Percentiles rank a stretch among this genome's conserved stretches.
These are phyloP conservation scores for Penicillium sp. DNA, from an alignment of 2,329 filamentous ascomycete genomes.

Conservation along the genomic window DNA sequence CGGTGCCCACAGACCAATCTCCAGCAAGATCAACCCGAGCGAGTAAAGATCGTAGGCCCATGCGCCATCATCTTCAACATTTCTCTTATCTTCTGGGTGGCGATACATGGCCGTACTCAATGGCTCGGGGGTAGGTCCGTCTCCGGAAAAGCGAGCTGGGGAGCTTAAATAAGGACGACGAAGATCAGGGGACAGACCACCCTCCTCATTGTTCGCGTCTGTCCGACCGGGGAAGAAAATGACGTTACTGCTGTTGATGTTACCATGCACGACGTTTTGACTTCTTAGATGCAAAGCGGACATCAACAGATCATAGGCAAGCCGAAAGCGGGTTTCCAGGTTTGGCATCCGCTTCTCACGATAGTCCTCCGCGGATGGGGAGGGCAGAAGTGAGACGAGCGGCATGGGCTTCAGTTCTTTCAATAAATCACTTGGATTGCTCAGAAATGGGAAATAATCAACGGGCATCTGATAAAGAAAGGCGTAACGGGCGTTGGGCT, in stretches of 20 bases:
- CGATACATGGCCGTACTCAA: constrained; percentile 60
- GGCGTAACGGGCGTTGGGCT: constrained; percentile 58
- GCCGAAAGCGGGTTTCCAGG: constrained; percentile 62
- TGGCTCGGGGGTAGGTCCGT: constrained; percentile 48
- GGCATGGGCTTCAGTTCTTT: constrained; percentile 42
- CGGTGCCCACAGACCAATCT: constrained; percentile 65
- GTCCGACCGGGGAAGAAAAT: constrained; percentile 54
- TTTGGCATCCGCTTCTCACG: constrained; percentile 48
- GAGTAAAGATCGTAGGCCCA: constrained; percentile 61
- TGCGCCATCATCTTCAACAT: constrained; percentile 37
- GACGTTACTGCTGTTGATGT: constrained; percentile 66
- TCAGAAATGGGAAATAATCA: constrained; percentile 45
- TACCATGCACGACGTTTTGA: constrained; percentile 59
- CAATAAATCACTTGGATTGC: constrained; percentile 40
- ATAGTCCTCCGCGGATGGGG: constrained; percentile 43
- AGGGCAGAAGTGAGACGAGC: constrained; percentile 45
- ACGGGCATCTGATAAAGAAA: constrained; percentile 62
- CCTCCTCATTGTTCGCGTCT: constrained; percentile 36
- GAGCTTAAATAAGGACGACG: constrained; percentile 60
- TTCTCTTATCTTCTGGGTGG: constrained; percentile 54
- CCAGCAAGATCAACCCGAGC: constrained; percentile 61
- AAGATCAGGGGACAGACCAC: constrained; percentile 45
- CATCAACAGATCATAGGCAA: constrained; percentile 60
- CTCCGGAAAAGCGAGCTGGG: constrained; percentile 59
- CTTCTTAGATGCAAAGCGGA: constrained; percentile 59